Conservation (phyloP, 345 rosid genomes). For the Populus tremula region DNA sequence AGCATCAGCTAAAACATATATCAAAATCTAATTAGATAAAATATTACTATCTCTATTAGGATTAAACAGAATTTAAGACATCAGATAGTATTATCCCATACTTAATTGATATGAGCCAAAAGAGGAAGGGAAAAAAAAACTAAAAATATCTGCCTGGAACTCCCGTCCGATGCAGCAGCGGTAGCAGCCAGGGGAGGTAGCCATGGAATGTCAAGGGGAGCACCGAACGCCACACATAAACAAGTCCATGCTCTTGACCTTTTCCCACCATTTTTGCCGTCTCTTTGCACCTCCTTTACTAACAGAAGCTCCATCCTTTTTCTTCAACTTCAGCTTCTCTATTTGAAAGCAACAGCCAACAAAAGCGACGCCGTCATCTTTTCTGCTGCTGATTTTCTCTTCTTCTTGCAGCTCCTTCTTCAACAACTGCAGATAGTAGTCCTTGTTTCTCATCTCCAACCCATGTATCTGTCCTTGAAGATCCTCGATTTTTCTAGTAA, state of each 20-base stretch:
- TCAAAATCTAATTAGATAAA: neutral
- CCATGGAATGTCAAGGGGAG: neutral
- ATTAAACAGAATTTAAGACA: neutral
- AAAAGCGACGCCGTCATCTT: conserved; percentile 3
- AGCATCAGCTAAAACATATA: neutral
- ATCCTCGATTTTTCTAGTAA: conserved; percentile 44
- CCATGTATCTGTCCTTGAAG: conserved; percentile 44
- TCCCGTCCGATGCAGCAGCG: neutral
- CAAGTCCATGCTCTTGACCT: conserved; percentile 35
- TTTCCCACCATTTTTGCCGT: conserved; percentile 37
- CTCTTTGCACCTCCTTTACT: neutral
- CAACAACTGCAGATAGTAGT: conserved; percentile 29
- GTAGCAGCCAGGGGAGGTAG: neutral
- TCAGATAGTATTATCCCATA: no score
- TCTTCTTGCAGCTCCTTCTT: neutral
- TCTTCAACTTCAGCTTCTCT: conserved; percentile 19
- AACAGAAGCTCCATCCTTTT: neutral
- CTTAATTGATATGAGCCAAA: no score
- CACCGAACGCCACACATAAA: conserved; percentile 19
- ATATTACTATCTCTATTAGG: neutral
- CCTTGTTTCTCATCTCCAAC: conserved; percentile 55
- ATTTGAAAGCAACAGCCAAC: conserved; percentile 22
- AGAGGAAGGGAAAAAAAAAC: neutral
- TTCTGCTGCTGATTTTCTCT: neutral
- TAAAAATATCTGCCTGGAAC: neutral